Conservation (phyloP, 2,329 filamentous ascomycete genomes). For the Aspergillus felis region DNA sequence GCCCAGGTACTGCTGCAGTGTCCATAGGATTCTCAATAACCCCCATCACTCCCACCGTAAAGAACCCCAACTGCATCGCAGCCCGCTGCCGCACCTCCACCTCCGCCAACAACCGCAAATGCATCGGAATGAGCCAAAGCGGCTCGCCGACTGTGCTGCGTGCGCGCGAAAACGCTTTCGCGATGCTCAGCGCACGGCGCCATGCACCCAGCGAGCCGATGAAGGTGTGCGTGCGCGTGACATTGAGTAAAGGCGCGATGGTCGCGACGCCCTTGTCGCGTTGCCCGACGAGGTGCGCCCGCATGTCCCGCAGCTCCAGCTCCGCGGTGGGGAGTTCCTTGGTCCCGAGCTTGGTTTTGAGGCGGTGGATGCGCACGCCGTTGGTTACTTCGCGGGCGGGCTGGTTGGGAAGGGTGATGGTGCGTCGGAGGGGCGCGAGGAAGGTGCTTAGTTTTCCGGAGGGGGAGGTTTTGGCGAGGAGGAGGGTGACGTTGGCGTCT, state of each 20-base stretch:
- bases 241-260: slow-evolving; percentile 64
- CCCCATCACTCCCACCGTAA: slow-evolving; percentile 34
- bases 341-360: slow-evolving; percentile 72
- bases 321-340: slow-evolving; percentile 68
- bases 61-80: slow-evolving; percentile 35
- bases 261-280: slow-evolving; percentile 65
- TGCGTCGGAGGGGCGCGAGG: slow-evolving; percentile 58
- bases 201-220: slow-evolving; percentile 35
- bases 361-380: slow-evolving; percentile 61
- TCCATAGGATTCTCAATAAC: slow-evolving; percentile 25
- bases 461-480: slow-evolving; percentile 56
- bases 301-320: slow-evolving; percentile 60
- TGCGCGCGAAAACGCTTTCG: slow-evolving; percentile 39
- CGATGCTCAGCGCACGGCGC: slow-evolving; percentile 39
- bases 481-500: slow-evolving; percentile 60
- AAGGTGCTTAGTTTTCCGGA: slow-evolving; percentile 58
- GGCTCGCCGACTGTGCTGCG: slow-evolving; percentile 35
- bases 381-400: slow-evolving; percentile 49
- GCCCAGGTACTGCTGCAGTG: slow-evolving; percentile 13
- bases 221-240: slow-evolving; percentile 51
- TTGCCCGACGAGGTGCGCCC: slow-evolving; percentile 62
- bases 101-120: slow-evolving; percentile 37
- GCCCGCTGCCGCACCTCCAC: slow-evolving; percentile 38
- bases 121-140: slow-evolving; percentile 39
- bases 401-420: slow-evolving; percentile 13